Percentiles rank a stretch among this genome's conserved stretches.
phyloP scores from a whole-genome alignment of 495 filamentous ascomycete genomes.

The Penicillium turbatum region DNA sequence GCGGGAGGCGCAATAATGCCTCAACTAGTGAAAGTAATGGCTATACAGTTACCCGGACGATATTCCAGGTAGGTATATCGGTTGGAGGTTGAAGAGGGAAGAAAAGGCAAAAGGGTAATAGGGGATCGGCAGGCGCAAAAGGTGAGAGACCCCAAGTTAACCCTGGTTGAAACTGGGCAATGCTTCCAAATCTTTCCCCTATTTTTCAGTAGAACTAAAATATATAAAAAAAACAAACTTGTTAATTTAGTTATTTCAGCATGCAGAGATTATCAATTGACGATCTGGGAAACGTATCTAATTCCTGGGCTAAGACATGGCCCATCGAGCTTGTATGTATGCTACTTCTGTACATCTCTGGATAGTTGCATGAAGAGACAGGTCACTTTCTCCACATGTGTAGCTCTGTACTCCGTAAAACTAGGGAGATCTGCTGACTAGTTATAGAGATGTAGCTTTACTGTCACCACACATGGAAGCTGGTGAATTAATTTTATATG shows the following conservation, averaged over 20 bases:
- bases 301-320: background rate
- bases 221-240: background rate
- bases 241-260: background rate
- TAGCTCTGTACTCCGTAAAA: background rate
- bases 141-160: background rate
- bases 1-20: constrained; percentile 16
- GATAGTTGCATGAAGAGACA: background rate
- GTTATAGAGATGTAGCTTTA: no score
- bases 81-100: constrained; percentile 1
- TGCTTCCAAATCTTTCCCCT: background rate
- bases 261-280: constrained; percentile 6
- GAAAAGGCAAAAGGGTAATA: constrained; percentile 7
- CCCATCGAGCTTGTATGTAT: background rate
- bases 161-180: constrained; percentile 3
- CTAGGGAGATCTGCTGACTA: background rate
- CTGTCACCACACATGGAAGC: background rate
- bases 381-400: background rate
- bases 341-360: background rate
- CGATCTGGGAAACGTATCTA: constrained; percentile 19
- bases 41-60: constrained; percentile 2
- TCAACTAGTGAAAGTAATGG: constrained; percentile 9
- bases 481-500: background rate
- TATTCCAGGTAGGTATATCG: background rate
- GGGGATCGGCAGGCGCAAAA: constrained; percentile 13
- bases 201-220: constrained; percentile 4